These are phyloP conservation scores for Escovopsis sp. DNA, from an alignment of 2,329 filamentous ascomycete species.

Conservation along the genomic window DNA sequence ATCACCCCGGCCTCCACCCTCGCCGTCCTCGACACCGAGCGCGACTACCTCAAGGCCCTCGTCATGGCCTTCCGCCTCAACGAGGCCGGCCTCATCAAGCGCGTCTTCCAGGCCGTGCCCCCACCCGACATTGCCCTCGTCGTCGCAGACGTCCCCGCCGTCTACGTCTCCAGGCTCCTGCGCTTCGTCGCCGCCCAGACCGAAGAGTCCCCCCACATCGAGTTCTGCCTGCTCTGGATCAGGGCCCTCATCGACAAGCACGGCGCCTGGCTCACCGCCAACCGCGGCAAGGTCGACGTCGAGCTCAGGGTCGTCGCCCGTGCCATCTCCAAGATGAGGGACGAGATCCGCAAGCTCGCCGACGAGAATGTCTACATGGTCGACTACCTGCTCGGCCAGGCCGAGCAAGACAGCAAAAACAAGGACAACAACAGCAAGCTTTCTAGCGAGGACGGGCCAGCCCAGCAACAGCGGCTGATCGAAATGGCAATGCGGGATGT, in stretches of 20 bases:
- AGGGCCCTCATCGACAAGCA: slow-evolving; percentile 69
- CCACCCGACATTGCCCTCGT: slow-evolving; percentile 59
- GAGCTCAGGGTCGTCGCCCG: slow-evolving; percentile 73
- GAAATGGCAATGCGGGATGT: slow-evolving; percentile 14
- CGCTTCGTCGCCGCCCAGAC: slow-evolving; percentile 79
- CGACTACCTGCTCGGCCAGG: slow-evolving; percentile 57
- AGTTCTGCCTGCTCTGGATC: slow-evolving; percentile 91
- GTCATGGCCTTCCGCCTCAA: slow-evolving; percentile 97
- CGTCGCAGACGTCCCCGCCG: slow-evolving; percentile 61
- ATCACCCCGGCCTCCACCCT: slow-evolving; percentile 82
- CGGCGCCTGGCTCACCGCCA: slow-evolving; percentile 70
- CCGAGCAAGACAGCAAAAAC: slow-evolving; percentile 14
- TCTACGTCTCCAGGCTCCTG: slow-evolving; percentile 75
- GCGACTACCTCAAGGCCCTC: slow-evolving; percentile 78
- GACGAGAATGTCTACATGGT: slow-evolving; percentile 84
- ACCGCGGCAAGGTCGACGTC: slow-evolving; percentile 62
- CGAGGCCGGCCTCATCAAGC: slow-evolving; percentile 63
- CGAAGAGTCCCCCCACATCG: slow-evolving; percentile 81
- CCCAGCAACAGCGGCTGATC: slow-evolving; percentile 9
- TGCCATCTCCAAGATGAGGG: slow-evolving; percentile 63
- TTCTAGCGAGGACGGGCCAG: slow-evolving; percentile 1
- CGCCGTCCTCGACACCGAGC: slow-evolving; percentile 46
- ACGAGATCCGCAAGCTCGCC: slow-evolving; percentile 66
- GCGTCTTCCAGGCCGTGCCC: slow-evolving; percentile 74
- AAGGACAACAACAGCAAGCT: slow-evolving; percentile 9